Base-by-base conservation (phyloP, 2,329 filamentous ascomycete species). In the Cladosporium phlei region DNA sequence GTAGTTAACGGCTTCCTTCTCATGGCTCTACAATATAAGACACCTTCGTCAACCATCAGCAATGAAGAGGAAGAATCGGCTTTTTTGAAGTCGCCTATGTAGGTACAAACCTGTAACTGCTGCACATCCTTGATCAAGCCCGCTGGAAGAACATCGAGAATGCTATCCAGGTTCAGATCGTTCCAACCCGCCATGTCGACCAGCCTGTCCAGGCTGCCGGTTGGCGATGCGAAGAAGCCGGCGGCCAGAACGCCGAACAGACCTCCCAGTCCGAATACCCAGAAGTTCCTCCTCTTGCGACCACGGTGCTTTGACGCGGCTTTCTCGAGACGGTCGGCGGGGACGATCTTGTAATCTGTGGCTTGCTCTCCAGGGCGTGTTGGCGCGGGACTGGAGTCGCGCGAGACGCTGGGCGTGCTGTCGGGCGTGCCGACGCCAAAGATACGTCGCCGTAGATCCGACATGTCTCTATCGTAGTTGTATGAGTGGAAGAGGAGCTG, bases 181-280 rank as follows among this genome's bases (percentile, higher is more conserved):
- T 78, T 72, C 53, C 84, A 60, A 38, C 86, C 74, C 48, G 91
- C 87, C 53, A 96, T 75, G 52, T 88, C 88, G 53, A 96, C 90
- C 52, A 97, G 77, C 46, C 57, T 56, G 40, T 63, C 59, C 37
- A 64, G 25, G 14, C 56, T 52, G 61, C 96, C 89, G 68, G 90
- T 93, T 65, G 78, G 86, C 55, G 85, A 85, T 22, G 90, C 91
- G 58, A 98, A 93, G 67, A 95, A 89, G 22, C 89, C 84, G 2
- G 93, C 93, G 2, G 84, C 76, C n/a, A 95, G 71, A 47, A 98
- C 78, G 10, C 93, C 93, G 58, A 93, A 91, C n/a, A 98, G 61
- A 30, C 89, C 88, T 24, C 93, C 93, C 16, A 98, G 74, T 8
- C 84, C 71, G 67, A 98, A 97, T 21, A 96, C 86, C 60, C 94